Evolutionary conservation across 202 grass and related monocot genomes (phyloP).

Genomic region (Brachypodium distachyon): DNA sequence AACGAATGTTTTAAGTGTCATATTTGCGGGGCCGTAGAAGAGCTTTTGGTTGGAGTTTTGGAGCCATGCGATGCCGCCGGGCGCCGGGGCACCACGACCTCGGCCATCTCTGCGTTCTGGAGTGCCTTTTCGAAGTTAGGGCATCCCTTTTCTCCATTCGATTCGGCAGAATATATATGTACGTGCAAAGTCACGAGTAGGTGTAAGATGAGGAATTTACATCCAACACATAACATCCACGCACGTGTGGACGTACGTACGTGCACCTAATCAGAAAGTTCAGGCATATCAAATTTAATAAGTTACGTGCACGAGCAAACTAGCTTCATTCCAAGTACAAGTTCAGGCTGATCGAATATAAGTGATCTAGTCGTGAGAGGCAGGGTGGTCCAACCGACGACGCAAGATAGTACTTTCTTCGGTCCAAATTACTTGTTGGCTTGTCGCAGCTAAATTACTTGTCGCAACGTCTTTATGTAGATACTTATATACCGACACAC

Average conservation of each 20-base stretch:
- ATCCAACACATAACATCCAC: constrained; percentile 2
- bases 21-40: neutral
- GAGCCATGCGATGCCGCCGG: neutral
- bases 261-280: neutral
- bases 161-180: constrained; percentile 26
- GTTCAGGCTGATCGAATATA: no score
- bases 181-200: constrained; percentile 26
- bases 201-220: constrained; percentile 22
- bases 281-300: neutral
- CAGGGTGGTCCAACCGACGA: no score
- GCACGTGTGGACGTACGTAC: no score
- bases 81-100: neutral
- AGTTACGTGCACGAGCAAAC: constrained; percentile 3
- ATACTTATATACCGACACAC: no score
- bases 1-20: neutral
- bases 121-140: neutral
- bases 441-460: no score
- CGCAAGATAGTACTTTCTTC: no score
- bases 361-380: no score
- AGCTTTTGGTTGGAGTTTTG: neutral
- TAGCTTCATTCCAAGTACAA: neutral
- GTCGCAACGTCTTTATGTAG: no score
- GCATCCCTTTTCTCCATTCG: neutral
- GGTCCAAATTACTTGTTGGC: no score
- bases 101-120: neutral